Base-by-base conservation (phyloP, 257 asterid species). In the Petunia secreta region DNA sequence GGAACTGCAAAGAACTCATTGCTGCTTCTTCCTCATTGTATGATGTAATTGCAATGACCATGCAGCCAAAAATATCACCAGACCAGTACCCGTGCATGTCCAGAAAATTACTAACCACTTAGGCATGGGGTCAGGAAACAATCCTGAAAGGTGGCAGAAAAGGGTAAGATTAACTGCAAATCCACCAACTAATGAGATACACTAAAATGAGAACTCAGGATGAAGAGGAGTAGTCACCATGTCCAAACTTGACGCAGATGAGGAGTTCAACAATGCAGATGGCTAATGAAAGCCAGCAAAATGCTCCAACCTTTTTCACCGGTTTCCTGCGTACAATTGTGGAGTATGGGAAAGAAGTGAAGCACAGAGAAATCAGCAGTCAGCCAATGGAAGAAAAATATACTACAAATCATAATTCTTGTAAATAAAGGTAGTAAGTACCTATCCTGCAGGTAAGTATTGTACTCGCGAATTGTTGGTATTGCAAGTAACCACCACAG, bases 401-500 rank as follows among this genome's bases (percentile, higher is more conserved):
- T 13, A 50, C 44, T 5, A 57, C 77, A 10, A 50, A 25, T 73
- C 46, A 73, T 11, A 73, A 50, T 71, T 34, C 77, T 48, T 34
- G 78, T 34, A 5, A 34, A 69, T 41, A 59, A 3, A 36, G 39
- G 43, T 16, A 60, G 41, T 67, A 63, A 15, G 5, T 82, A 93
- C 99, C 98, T 92, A 93, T 95, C 94, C 77, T 95, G 98, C 48
- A 95, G 88, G 85, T 95, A 95, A 67, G 92, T 88, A 85, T 95
- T 95, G 92, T 92, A 95, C 83, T 95, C 99, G 0, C 99, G 98
- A 54, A 95, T 92, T 11, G 99, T 91, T 54, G 99, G 99, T 84
- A 95, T 89, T 2, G 99, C 98, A 55, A 92, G 89, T 55, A 95
- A 92, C 98, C 98, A 95, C 99, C 98, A 95, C 81, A 95, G 87